Conservation (phyloP, 352 stramenopile species). For the Phytopythium helicoides region DNA sequence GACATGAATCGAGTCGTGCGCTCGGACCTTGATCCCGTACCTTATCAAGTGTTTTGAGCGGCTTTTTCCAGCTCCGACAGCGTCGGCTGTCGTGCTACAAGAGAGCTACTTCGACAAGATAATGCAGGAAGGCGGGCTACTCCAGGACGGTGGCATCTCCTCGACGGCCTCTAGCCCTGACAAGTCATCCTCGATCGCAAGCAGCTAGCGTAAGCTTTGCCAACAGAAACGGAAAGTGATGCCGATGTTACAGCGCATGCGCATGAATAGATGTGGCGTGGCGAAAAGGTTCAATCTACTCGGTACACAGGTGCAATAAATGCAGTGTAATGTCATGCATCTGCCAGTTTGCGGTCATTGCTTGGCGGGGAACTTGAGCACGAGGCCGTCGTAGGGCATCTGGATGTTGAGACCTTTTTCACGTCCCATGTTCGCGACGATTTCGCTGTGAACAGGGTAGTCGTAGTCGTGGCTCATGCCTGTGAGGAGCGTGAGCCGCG, state of each 20-base stretch:
- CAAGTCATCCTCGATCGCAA: too few species aligned
- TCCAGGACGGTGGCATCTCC: not conserved
- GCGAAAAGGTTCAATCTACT: too few species aligned
- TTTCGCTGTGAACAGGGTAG: conserved; percentile 48
- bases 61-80: conserved; percentile 40
- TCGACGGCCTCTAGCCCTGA: too few species aligned
- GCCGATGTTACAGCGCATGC: too few species aligned
- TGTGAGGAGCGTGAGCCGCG: conserved; percentile 73
- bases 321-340: conserved; percentile 2
- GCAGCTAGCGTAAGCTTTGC: not conserved
- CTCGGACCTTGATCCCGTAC: conserved; percentile 59
- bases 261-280: too few species aligned
- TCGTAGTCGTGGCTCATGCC: conserved; percentile 88
- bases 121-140: conserved; percentile 42
- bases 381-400: conserved; percentile 83
- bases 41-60: conserved; percentile 72
- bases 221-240: not conserved
- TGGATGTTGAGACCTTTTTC: conserved; percentile 65
- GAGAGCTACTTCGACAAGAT: conserved; percentile 34
- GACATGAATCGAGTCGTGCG: conserved; percentile 64
- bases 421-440: conserved; percentile 40
- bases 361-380: conserved; percentile 35
- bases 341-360: too few species aligned
- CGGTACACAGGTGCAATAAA: too few species aligned
- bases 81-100: conserved; percentile 16